These are phyloP conservation scores for Trichoderma sp. DNA, from an alignment of 2,329 filamentous ascomycete genomes.

Conservation along the genomic window DNA sequence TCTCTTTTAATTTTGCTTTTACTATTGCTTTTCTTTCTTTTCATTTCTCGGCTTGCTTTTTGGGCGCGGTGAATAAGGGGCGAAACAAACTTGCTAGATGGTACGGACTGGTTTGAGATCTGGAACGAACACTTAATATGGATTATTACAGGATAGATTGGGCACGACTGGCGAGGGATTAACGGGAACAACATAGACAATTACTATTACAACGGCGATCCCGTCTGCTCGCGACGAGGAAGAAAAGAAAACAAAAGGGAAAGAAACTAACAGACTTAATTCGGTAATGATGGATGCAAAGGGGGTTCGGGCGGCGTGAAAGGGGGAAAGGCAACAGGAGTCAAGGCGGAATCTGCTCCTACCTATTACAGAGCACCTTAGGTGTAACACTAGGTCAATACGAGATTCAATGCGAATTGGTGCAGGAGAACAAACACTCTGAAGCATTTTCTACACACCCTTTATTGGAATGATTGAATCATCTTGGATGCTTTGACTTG, in stretches of 20 bases:
- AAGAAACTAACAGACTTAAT: background rate
- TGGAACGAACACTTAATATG: conserved; percentile 1
- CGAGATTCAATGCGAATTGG: conserved; percentile 3
- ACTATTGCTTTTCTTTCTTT: background rate
- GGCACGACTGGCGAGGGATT: background rate
- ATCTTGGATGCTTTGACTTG: background rate
- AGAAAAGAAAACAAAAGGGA: background rate
- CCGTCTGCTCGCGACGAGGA: background rate
- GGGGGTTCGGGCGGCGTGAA: background rate
- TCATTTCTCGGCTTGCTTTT: background rate
- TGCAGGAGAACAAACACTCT: background rate
- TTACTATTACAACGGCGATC: conserved; percentile 4
- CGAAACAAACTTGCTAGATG: conserved; percentile 16
- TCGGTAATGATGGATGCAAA: conserved; percentile 10
- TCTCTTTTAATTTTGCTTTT: background rate
- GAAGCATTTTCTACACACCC: too few species aligned
- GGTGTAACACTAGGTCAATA: background rate
- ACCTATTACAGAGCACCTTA: background rate
- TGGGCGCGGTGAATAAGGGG: background rate
- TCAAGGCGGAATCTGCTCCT: background rate
- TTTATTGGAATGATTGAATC: background rate
- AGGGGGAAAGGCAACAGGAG: background rate
- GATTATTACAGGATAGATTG: conserved; percentile 21
- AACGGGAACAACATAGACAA: conserved; percentile 6
- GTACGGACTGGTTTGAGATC: background rate